These are phyloP conservation scores for Samsoniella hepiali DNA, from an alignment of 2,329 filamentous ascomycete genomes.

Conservation along the genomic window DNA sequence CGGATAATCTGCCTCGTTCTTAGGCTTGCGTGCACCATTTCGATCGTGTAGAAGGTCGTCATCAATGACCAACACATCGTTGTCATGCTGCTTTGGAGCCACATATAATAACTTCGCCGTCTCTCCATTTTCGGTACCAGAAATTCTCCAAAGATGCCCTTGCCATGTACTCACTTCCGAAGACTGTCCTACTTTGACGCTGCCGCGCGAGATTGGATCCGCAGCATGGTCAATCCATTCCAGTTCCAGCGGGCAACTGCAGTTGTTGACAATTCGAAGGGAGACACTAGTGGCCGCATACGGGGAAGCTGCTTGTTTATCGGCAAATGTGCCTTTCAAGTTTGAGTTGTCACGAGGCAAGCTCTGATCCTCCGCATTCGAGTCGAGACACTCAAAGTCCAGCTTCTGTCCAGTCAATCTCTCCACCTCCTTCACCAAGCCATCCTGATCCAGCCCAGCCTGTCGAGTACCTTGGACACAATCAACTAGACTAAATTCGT, in stretches of 20 bases:
- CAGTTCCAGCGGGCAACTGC: neutral
- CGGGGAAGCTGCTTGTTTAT: neutral
- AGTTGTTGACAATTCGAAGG: neutral
- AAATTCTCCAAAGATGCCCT: neutral
- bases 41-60: neutral
- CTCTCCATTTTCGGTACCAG: neutral
- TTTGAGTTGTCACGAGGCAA: neutral
- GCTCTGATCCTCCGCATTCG: neutral
- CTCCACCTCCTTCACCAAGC: neutral
- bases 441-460: neutral
- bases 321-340: neutral
- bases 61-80: neutral
- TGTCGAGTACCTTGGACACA: neutral
- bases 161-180: neutral
- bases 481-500: neutral
- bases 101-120: neutral
- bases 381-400: neutral
- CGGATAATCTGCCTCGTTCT: neutral
- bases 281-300: neutral
- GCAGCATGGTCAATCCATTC: neutral
- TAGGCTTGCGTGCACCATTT: neutral
- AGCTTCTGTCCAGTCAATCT: neutral
- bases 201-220: neutral
- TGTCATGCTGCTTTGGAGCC: neutral
- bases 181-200: neutral